These are phyloP conservation scores for Aspergillus nomiae DNA, from an alignment of 2,329 filamentous ascomycete species.

Conservation along the genomic window DNA sequence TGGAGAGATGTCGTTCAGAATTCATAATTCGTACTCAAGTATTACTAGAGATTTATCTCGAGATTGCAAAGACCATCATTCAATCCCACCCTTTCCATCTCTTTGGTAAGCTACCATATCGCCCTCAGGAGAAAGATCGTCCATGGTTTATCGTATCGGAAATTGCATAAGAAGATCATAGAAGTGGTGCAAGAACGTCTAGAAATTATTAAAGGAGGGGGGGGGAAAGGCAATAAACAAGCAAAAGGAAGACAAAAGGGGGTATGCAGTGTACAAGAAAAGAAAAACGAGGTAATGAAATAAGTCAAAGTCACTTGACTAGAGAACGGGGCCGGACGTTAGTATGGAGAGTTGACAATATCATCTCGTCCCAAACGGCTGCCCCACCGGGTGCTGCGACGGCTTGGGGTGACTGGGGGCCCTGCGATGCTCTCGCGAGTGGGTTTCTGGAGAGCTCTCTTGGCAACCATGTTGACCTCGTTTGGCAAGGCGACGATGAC, in stretches of 20 bases:
- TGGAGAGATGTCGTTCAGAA: neutral
- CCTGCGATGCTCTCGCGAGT: slow-evolving; percentile 88
- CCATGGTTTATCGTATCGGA: neutral
- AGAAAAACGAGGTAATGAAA: slow-evolving; percentile 5
- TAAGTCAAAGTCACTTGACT: slow-evolving; percentile 13
- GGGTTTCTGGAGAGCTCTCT: slow-evolving; percentile 79
- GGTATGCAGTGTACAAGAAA: slow-evolving; percentile 29
- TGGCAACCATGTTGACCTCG: slow-evolving; percentile 96
- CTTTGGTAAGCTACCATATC: neutral
- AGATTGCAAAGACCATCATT: neutral
- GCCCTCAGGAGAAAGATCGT: neutral
- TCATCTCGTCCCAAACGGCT: slow-evolving; percentile 71
- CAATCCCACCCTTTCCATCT: neutral
- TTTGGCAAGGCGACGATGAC: slow-evolving; percentile 96
- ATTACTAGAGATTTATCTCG: slow-evolving; percentile 1
- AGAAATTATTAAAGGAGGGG: slow-evolving; percentile 2
- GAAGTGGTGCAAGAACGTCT: neutral
- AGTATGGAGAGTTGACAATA: slow-evolving; percentile 75
- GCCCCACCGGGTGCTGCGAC: slow-evolving; percentile 37
- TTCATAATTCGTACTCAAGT: slow-evolving; percentile 4
- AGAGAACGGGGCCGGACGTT: slow-evolving; percentile 12
- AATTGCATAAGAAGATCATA: neutral
- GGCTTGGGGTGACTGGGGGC: slow-evolving; percentile 52
- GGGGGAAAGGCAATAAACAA: slow-evolving; percentile 10
- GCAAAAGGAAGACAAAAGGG: slow-evolving; percentile 20